Evolutionary conservation across 164 flowering plant species (phyloP).

Genomic region (Euptelea pleiosperma): DNA sequence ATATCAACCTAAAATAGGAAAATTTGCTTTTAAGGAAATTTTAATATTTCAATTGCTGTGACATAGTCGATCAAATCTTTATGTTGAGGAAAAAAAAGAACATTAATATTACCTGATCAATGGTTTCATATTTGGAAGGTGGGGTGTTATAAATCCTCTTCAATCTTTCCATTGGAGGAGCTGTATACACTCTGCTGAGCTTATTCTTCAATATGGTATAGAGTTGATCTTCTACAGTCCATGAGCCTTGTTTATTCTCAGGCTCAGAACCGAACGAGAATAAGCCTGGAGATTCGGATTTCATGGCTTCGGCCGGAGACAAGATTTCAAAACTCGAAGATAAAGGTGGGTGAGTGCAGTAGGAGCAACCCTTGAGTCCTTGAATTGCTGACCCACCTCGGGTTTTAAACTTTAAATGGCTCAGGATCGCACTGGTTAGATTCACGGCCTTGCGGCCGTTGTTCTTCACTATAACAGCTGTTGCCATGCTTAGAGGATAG

Average conservation of each 20-base stretch:
- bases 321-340: constrained; percentile 65
- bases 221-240: constrained; percentile 64
- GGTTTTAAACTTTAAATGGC: constrained; percentile 56
- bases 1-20: too few species aligned
- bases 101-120: constrained; percentile 65
- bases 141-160: constrained; percentile 54
- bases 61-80: not conserved
- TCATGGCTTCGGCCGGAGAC: constrained; percentile 72
- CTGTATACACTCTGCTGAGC: constrained; percentile 73
- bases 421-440: constrained; percentile 62
- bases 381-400: constrained; percentile 55
- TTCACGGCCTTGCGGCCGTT: constrained; percentile 55
- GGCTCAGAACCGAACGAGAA: constrained; percentile 55
- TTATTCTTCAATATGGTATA: constrained; percentile 52
- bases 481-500: constrained; percentile 71
- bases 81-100: not conserved
- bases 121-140: constrained; percentile 78
- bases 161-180: constrained; percentile 67
- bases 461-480: constrained; percentile 84
- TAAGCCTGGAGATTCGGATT: constrained; percentile 55
- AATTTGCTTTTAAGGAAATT: too few species aligned
- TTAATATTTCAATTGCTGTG: too few species aligned
- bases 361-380: constrained; percentile 67
- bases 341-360: constrained; percentile 62
- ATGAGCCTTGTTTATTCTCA: constrained; percentile 46